A percentile compares a stretch with the other conserved stretches of the same genome.
phyloP scores from a whole-genome alignment of 2,329 filamentous ascomycete species.

The Fusarium sp. region DNA sequence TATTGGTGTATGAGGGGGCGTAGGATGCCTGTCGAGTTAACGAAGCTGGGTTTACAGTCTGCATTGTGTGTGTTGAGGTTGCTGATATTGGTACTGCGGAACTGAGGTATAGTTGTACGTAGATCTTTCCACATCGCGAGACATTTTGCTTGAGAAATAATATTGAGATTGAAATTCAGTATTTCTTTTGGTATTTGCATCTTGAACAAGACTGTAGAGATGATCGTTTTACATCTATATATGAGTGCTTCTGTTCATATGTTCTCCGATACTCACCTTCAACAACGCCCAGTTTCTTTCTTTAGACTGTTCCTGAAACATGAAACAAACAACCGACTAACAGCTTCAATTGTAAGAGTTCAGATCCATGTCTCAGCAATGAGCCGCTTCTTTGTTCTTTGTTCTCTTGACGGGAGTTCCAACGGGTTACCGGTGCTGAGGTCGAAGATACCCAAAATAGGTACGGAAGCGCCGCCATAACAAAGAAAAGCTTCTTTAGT shows the following conservation, averaged over 20 bases:
- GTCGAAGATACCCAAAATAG: slow-evolving; percentile 11
- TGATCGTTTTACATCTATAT: neutral
- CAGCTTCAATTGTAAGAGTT: too few species aligned
- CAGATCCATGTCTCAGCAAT: neutral
- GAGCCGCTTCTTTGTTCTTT: slow-evolving; percentile 23
- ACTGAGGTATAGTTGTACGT: neutral
- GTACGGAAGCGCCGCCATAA: neutral
- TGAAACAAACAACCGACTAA: neutral
- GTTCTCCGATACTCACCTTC: neutral
- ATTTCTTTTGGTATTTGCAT: rapidly evolving
- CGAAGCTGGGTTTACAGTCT: slow-evolving; percentile 13
- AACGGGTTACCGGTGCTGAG: neutral
- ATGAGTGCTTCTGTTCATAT: neutral
- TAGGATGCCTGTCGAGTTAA: neutral
- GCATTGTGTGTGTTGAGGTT: neutral
- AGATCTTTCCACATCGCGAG: neutral
- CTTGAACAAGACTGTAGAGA: neutral
- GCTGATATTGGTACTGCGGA: neutral
- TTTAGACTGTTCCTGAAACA: neutral
- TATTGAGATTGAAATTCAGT: too few species aligned
- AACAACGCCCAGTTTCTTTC: slow-evolving; percentile 3
- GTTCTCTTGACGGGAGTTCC: neutral
- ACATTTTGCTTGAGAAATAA: neutral
- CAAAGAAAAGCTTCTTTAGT: neutral
- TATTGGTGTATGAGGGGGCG: neutral